phyloP scores from a whole-genome alignment of 1,139 yeast species.

The Hyphopichia burtonii region DNA sequence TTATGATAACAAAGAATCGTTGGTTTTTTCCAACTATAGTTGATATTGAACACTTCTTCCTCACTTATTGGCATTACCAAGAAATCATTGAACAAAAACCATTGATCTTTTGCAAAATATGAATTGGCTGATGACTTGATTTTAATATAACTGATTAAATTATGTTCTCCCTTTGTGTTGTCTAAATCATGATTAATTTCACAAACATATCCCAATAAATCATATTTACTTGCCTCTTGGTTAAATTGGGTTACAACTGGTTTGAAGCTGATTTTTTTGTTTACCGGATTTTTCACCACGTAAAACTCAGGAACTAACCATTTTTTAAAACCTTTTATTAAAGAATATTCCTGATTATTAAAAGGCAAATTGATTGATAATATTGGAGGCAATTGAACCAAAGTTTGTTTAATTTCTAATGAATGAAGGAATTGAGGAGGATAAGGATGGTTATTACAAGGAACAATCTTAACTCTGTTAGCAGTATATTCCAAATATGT shows the following conservation, averaged over 20 bases:
- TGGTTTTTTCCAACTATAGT: constrained; percentile 81
- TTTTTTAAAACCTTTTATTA: constrained; percentile 35
- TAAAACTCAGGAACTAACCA: constrained; percentile 67
- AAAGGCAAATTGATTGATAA: constrained; percentile 61
- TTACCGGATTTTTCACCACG: constrained; percentile 26
- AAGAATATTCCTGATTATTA: constrained; percentile 46
- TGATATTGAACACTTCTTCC: constrained; percentile 68
- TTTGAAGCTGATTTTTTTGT: constrained; percentile 32
- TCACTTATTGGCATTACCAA: constrained; percentile 77
- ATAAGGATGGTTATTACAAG: constrained; percentile 33
- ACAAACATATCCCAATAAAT: constrained; percentile 66
- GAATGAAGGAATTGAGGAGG: constrained; percentile 33
- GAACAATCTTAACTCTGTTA: constrained; percentile 50
- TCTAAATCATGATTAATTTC: constrained; percentile 61
- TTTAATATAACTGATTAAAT: constrained; percentile 57
- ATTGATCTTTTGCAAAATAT: constrained; percentile 36
- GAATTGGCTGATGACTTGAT: constrained; percentile 17
- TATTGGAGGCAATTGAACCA: constrained; percentile 58
- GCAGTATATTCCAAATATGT: constrained; percentile 61
- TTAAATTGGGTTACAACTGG: constrained; percentile 30
- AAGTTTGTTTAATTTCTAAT: constrained; percentile 48
- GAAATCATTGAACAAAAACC: constrained; percentile 92
- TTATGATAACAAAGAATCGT: constrained; percentile 68
- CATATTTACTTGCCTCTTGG: constrained; percentile 45
- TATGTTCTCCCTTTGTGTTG: constrained; percentile 47